Evolutionary conservation across 192 early-diverging fungal species (phyloP).

Genomic region (Chytriomyces sp.): DNA sequence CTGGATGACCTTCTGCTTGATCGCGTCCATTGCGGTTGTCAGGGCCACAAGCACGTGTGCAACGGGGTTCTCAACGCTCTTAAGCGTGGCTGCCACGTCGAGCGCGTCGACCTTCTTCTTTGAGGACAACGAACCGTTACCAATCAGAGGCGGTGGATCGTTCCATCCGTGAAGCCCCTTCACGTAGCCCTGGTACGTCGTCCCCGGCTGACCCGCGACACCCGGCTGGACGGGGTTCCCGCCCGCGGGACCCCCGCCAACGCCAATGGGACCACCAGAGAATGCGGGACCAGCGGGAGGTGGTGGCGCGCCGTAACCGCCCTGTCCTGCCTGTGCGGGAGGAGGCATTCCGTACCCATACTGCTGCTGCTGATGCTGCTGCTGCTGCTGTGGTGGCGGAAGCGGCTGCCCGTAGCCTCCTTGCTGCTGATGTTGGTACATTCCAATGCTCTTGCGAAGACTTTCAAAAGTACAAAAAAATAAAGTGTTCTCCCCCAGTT

Average conservation of each 20-base stretch:
- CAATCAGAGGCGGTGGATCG: constrained; percentile 32
- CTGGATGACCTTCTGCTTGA: constrained; percentile 24
- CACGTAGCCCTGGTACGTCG: constrained; percentile 39
- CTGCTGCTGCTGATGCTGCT: not conserved
- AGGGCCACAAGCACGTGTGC: constrained; percentile 25
- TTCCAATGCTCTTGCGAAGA: no score
- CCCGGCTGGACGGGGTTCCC: no score
- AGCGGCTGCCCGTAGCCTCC: not conserved
- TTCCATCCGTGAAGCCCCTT: constrained; percentile 47
- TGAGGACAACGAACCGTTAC: no score
- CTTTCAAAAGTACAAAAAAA: no score
- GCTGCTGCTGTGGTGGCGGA: not conserved
- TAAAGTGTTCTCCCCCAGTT: no score
- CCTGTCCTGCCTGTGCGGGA: no score
- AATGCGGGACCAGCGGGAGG: no score
- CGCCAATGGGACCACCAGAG: no score
- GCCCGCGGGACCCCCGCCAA: no score
- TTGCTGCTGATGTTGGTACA: not conserved
- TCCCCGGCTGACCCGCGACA: constrained; percentile 9
- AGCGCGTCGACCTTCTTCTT: constrained; percentile 11
- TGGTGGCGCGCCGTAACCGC: no score
- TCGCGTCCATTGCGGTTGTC: constrained; percentile 36
- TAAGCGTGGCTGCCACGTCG: constrained; percentile 33
- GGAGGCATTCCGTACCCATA: no score
- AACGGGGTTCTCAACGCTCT: constrained; percentile 30